Conservation (phyloP, 139 green algal species). For the Tetradesmus obliquus region DNA sequence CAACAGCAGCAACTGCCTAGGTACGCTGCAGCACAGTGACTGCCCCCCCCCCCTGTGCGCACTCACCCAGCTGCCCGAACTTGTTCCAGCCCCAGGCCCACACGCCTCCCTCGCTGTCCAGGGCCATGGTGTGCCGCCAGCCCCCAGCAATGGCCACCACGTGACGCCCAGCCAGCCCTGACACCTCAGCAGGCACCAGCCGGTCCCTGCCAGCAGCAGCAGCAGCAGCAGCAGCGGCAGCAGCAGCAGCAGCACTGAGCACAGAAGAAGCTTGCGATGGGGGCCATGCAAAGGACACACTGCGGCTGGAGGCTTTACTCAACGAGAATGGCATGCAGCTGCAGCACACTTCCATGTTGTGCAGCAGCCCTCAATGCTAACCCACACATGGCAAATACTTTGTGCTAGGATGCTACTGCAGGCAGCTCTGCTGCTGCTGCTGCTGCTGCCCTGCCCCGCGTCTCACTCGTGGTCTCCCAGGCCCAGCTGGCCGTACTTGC, state of each 20-base stretch:
- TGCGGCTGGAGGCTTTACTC: too few relatives aligned
- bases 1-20: not conserved
- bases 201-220: conserved; percentile 62
- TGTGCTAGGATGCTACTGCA: not conserved
- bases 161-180: conserved; percentile 47
- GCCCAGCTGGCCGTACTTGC: conserved; percentile 93
- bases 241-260: not conserved
- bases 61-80: conserved; percentile 84
- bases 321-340: too few relatives aligned
- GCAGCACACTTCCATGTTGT: too few relatives aligned
- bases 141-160: conserved; percentile 77
- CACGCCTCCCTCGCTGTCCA: conserved; percentile 69
- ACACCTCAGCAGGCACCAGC: conserved; percentile 56
- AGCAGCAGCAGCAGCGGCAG: conserved; percentile 20
- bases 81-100: conserved; percentile 95
- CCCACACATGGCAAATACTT: too few relatives aligned
- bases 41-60: not conserved
- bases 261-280: not conserved
- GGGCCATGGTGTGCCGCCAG: conserved; percentile 89
- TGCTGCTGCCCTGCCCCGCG: not conserved
- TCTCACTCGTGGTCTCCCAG: conserved; percentile 81
- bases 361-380: too few relatives aligned
- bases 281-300: not conserved
- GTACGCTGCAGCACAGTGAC: too few relatives aligned
- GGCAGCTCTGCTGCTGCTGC: not conserved